Conservation (phyloP, 345 rosid genomes). For the Pistacia atlantica region DNA sequence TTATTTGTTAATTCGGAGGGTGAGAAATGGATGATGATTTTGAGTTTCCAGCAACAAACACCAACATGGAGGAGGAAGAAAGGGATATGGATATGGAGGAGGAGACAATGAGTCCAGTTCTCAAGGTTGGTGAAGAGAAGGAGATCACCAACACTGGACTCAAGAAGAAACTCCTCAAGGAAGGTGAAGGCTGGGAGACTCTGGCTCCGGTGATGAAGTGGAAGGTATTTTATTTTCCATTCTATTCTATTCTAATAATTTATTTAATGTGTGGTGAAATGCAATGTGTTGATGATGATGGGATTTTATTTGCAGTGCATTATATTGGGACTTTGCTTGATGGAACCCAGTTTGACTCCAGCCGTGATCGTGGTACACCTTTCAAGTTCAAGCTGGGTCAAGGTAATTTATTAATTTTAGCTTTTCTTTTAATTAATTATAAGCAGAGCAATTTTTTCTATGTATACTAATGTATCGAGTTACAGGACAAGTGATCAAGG, state of each 20-base stretch:
- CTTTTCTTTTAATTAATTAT: neutral
- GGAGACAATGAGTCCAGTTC: neutral
- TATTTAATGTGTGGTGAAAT: too few species aligned
- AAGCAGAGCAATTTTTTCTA: too few species aligned
- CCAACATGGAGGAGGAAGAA: conserved; percentile 17
- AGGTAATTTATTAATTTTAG: conserved; percentile 37
- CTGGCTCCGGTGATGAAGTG: conserved; percentile 72
- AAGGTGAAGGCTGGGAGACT: conserved; percentile 69
- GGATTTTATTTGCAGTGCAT: conserved; percentile 37
- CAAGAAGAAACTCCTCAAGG: conserved; percentile 83
- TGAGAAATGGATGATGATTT: conserved; percentile 57
- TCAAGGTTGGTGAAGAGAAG: conserved; percentile 68
- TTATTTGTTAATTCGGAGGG: conserved; percentile 25
- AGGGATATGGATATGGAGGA: conserved; percentile 46
- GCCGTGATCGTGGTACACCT: conserved; percentile 80
- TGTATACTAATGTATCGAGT: neutral
- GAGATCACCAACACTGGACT: conserved; percentile 69
- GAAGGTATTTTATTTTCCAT: conserved; percentile 45
- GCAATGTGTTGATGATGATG: too few species aligned
- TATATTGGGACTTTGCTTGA: conserved; percentile 86
- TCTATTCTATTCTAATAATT: neutral
- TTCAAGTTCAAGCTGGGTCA: conserved; percentile 92
- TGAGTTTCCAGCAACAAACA: conserved; percentile 47
- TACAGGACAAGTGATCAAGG: conserved; percentile 89
- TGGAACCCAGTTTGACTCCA: conserved; percentile 89